Conservation (phyloP, 2,329 filamentous ascomycete genomes). For the Fusarium torulosum region DNA sequence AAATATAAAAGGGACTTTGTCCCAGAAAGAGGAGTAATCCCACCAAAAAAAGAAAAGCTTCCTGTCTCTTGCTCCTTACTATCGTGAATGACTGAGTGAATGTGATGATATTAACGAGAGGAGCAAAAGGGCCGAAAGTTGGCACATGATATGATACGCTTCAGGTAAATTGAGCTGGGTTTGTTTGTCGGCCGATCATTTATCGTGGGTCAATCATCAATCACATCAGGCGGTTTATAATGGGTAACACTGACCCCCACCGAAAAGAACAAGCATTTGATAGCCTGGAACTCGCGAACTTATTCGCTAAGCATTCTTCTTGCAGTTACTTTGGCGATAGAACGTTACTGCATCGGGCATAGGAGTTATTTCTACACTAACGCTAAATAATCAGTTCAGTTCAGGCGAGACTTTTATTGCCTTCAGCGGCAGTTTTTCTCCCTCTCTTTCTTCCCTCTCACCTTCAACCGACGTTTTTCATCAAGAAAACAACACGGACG, state of each 20-base stretch:
- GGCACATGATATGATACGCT: constrained; percentile 7
- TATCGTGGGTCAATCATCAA: constrained; percentile 5
- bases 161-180: constrained; percentile 5
- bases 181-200: constrained; percentile 15
- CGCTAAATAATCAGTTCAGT: constrained; percentile 20
- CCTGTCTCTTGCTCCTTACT: neutral
- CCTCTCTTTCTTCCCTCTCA: neutral
- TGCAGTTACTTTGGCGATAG: constrained; percentile 29
- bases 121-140: constrained; percentile 32
- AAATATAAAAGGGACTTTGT: constrained; percentile 23
- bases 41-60: constrained; percentile 23
- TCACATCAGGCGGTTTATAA: constrained; percentile 30
- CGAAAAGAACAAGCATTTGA: constrained; percentile 22
- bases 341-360: constrained; percentile 32
- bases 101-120: constrained; percentile 12
- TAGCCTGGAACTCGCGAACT: constrained; percentile 3
- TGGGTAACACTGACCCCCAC: constrained; percentile 27
- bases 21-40: constrained; percentile 26
- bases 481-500: neutral
- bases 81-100: constrained; percentile 10
- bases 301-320: constrained; percentile 16
- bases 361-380: constrained; percentile 10
- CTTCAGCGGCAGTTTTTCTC: constrained; percentile 10
- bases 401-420: constrained; percentile 26
- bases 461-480: neutral